Evolutionary conservation across 1,284 basidiomycete genomes (phyloP).

Genomic region (Leucoagaricus sp.): DNA sequence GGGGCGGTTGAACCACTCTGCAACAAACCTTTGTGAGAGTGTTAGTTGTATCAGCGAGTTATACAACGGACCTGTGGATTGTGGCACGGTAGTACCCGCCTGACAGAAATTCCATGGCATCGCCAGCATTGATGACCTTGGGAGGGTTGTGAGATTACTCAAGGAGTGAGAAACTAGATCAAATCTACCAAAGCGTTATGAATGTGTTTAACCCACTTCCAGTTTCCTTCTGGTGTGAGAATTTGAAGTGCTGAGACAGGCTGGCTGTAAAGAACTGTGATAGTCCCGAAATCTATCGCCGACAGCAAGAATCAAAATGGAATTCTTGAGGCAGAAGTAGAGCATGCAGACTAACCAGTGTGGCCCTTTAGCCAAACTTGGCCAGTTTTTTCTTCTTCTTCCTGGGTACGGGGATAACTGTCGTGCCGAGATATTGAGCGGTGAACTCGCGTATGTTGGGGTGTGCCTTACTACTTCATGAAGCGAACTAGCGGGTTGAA

Average conservation of each 20-base stretch:
- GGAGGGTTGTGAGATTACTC: neutral
- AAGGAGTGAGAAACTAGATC: neutral
- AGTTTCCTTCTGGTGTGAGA: conserved; percentile 47
- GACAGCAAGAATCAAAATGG: neutral
- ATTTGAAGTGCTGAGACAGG: conserved; percentile 63
- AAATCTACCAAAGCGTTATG: conserved; percentile 47
- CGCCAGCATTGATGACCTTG: conserved; percentile 52
- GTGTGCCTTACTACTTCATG: conserved; percentile 44
- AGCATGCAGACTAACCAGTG: conserved; percentile 2
- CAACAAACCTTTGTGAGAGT: neutral
- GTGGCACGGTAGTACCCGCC: conserved; percentile 46
- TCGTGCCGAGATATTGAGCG: neutral
- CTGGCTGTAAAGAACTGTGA: conserved; percentile 63
- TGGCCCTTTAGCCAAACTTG: conserved; percentile 13
- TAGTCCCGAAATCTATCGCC: conserved; percentile 52
- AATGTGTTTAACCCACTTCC: conserved; percentile 62
- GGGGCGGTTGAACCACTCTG: conserved; percentile 23
- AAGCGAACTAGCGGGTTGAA: conserved; percentile 1
- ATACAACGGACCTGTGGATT: conserved; percentile 34
- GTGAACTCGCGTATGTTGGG: too few relatives aligned
- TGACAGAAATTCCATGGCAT: conserved; percentile 53
- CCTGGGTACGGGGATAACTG: conserved; percentile 7
- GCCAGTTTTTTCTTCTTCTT: conserved; percentile 9
- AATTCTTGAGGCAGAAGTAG: neutral
- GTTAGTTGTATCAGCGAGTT: neutral